A percentile compares a stretch with the other conserved stretches of the same genome.
These are phyloP conservation scores for Talaromyces sp. DNA, from an alignment of 2,329 filamentous ascomycete genomes.

Conservation along the genomic window DNA sequence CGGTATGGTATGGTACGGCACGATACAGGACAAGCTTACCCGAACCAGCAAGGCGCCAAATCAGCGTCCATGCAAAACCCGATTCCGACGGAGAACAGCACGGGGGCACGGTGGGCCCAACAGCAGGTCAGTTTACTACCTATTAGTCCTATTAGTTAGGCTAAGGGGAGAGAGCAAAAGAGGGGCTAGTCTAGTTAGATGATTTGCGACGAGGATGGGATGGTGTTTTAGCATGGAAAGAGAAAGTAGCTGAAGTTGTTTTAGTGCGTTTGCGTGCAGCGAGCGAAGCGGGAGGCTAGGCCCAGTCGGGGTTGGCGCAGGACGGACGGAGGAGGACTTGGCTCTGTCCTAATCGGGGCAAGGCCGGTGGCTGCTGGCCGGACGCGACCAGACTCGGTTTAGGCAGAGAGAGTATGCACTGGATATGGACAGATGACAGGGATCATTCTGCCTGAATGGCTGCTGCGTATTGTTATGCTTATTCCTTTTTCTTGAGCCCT, in stretches of 20 bases:
- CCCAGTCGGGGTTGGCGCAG: not conserved
- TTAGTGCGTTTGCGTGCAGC: constrained; percentile 11
- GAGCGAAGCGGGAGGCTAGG: not conserved
- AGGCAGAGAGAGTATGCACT: not conserved
- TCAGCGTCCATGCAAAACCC: not conserved
- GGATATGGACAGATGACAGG: constrained; percentile 2
- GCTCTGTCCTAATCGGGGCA: constrained; percentile 8
- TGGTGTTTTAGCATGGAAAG: not conserved
- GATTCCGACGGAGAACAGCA: constrained; percentile 9
- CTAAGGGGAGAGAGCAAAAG: constrained; percentile 3
- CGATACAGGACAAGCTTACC: not conserved
- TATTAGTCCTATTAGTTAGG: too few species aligned
- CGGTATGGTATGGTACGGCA: not conserved
- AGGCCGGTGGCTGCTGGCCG: constrained; percentile 4
- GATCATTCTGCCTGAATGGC: not conserved
- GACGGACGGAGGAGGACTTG: not conserved
- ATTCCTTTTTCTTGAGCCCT: not conserved
- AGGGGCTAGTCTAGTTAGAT: constrained; percentile 12
- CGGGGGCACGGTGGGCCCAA: not conserved
- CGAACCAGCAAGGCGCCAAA: not conserved
- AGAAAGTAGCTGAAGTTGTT: not conserved
- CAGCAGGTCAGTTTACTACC: not conserved
- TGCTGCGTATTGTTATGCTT: not conserved
- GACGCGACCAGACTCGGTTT: constrained; percentile 16
- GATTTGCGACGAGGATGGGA: constrained; percentile 5